Evolutionary conservation across 192 early-diverging fungal species (phyloP).

Genomic region (Tieghemiomyces parasiticus): DNA sequence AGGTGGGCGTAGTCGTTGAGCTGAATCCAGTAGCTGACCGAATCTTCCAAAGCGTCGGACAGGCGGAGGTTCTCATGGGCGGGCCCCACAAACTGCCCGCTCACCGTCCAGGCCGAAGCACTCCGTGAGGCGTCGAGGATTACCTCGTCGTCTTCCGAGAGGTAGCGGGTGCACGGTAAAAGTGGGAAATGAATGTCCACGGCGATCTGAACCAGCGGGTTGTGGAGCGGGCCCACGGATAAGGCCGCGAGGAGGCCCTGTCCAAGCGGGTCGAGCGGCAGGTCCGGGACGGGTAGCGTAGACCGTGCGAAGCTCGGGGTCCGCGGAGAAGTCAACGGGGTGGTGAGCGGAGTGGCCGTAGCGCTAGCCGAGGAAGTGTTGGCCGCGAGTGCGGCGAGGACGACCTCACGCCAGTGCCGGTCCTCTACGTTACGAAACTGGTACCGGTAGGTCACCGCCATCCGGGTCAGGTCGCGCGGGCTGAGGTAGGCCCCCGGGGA

Average conservation of each 20-base stretch:
- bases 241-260: neutral
- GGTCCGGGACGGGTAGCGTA: neutral
- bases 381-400: conserved; percentile 13
- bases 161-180: conserved; percentile 20
- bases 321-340: neutral
- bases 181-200: conserved; percentile 21
- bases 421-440: conserved; percentile 10
- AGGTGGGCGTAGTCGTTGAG: neutral
- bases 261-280: neutral
- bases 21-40: conserved; percentile 27
- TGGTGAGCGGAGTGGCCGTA: neutral
- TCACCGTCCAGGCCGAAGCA: conserved; percentile 21
- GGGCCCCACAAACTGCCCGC: conserved; percentile 22
- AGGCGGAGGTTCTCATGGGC: conserved; percentile 28
- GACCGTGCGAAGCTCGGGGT: neutral
- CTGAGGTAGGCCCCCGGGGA: neutral
- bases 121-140: conserved; percentile 22
- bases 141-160: conserved; percentile 18
- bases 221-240: conserved; percentile 22
- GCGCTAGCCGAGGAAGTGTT: neutral
- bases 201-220: conserved; percentile 20
- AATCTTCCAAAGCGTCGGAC: conserved; percentile 24
- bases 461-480: neutral
- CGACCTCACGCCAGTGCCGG: conserved; percentile 21
- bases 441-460: neutral